phyloP scores from a whole-genome alignment of 208 protist genomes.

The Tritrichomonas musculus region DNA sequence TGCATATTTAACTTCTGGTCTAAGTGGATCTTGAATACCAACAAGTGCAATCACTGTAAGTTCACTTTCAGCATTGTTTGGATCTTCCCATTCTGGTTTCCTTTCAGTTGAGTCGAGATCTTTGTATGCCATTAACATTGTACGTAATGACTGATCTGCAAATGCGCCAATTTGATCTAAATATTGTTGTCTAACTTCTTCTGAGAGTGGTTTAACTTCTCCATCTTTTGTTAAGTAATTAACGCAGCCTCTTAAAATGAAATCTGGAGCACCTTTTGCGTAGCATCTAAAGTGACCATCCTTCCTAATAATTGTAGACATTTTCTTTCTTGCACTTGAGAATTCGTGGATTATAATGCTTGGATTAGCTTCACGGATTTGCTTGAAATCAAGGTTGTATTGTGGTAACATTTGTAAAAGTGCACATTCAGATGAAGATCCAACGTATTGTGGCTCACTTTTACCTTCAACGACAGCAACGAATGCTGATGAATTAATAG shows the following conservation, averaged over 20 bases:
- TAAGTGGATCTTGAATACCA: conserved; percentile 41
- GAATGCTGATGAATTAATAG: neutral
- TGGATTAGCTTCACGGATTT: neutral
- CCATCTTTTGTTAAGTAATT: neutral
- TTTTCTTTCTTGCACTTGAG: too few species aligned
- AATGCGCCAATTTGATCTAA: neutral
- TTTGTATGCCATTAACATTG: neutral
- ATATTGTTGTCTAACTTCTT: neutral
- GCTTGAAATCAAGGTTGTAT: neutral
- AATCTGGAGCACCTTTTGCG: too few species aligned
- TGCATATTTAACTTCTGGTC: conserved; percentile 51
- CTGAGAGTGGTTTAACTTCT: neutral
- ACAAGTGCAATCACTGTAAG: neutral
- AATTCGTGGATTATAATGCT: neutral
- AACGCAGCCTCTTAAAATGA: neutral
- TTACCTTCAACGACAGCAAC: neutral
- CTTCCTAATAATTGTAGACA: conserved; percentile 10
- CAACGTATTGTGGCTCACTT: neutral
- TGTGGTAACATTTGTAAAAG: neutral
- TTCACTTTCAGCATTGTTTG: neutral
- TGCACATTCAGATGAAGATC: too few species aligned
- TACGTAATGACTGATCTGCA: neutral
- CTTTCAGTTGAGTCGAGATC: neutral
- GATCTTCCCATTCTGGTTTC: neutral
- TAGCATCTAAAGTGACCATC: neutral